Conservation (phyloP, 306 rosid genomes). For the Vachellia pachyceras region DNA sequence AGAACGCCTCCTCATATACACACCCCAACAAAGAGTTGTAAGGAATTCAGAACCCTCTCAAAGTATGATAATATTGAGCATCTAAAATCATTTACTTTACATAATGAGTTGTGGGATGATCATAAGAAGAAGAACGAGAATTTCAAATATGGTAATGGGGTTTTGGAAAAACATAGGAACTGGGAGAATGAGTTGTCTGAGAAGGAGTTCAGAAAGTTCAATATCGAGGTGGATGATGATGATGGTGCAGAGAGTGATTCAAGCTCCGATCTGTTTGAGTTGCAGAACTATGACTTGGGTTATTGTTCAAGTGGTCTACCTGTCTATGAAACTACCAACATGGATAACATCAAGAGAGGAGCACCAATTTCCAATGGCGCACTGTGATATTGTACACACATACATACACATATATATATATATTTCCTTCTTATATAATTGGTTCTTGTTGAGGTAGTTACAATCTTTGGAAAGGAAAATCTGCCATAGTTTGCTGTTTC, state of each 20-base stretch:
- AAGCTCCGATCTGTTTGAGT: constrained; percentile 92
- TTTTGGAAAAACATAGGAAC: constrained; percentile 58
- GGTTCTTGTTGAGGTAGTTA: constrained; percentile 42
- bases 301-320: constrained; percentile 78
- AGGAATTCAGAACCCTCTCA: constrained; percentile 64
- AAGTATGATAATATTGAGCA: constrained; percentile 37
- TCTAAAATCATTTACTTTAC: constrained; percentile 42
- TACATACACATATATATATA: background rate
- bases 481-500: constrained; percentile 44
- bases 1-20: constrained; percentile 78
- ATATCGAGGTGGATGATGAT: constrained; percentile 57
- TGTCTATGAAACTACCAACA: constrained; percentile 94
- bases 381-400: constrained; percentile 34
- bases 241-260: constrained; percentile 93
- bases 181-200: constrained; percentile 38
- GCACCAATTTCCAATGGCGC: constrained; percentile 75
- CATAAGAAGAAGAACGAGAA: constrained; percentile 58
- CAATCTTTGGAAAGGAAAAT: constrained; percentile 51
- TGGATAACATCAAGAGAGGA: constrained; percentile 89
- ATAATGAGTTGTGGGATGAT: constrained; percentile 53
- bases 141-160: constrained; percentile 39
- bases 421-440: constrained; percentile 38
- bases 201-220: constrained; percentile 41
- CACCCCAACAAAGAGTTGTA: constrained; percentile 76
- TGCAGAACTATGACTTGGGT: constrained; percentile 92